Evolutionary conservation across 495 filamentous ascomycete species (phyloP).

Genomic region (Pyronema omphalodes): DNA sequence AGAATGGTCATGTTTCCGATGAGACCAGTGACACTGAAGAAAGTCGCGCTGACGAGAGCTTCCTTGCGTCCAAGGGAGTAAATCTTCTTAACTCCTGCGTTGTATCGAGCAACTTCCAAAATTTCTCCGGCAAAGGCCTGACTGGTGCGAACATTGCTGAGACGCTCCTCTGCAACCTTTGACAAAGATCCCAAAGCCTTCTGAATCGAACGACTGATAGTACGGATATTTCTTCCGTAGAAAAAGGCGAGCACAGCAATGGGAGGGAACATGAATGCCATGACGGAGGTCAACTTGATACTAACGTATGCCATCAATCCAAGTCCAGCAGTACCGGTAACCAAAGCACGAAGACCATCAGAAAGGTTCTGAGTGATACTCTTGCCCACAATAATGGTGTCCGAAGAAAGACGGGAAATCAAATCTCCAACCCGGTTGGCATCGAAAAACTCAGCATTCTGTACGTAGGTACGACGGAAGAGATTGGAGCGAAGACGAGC

Average conservation of each 20-base stretch:
- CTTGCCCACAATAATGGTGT: conserved; percentile 94
- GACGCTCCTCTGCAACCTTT: conserved; percentile 88
- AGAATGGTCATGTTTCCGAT: conserved; percentile 92
- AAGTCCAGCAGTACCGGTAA: conserved; percentile 77
- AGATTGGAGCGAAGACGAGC: conserved; percentile 73
- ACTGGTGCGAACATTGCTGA: conserved; percentile 88
- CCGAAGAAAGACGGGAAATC: conserved; percentile 84
- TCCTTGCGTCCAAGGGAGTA: conserved; percentile 74
- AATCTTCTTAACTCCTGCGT: conserved; percentile 74
- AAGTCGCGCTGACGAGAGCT: conserved; percentile 72
- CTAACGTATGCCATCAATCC: conserved; percentile 84
- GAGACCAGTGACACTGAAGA: conserved; percentile 74
- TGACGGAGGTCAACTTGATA: conserved; percentile 70
- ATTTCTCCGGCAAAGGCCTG: conserved; percentile 91
- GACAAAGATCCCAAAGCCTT: conserved; percentile 77
- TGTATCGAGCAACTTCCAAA: conserved; percentile 77
- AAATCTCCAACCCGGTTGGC: conserved; percentile 91
- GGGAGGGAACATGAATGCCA: conserved; percentile 74
- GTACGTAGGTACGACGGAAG: conserved; percentile 74
- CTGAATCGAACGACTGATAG: conserved; percentile 77
- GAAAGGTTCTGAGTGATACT: conserved; percentile 96
- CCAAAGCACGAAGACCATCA: conserved; percentile 71
- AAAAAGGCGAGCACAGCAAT: conserved; percentile 82
- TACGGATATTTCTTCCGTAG: conserved; percentile 72
- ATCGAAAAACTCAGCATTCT: conserved; percentile 98